Evolutionary conservation across 73 alveolate species (phyloP), one percentile per base, ranked within the genome.

Genomic region (Effrenium voratum): DNA sequence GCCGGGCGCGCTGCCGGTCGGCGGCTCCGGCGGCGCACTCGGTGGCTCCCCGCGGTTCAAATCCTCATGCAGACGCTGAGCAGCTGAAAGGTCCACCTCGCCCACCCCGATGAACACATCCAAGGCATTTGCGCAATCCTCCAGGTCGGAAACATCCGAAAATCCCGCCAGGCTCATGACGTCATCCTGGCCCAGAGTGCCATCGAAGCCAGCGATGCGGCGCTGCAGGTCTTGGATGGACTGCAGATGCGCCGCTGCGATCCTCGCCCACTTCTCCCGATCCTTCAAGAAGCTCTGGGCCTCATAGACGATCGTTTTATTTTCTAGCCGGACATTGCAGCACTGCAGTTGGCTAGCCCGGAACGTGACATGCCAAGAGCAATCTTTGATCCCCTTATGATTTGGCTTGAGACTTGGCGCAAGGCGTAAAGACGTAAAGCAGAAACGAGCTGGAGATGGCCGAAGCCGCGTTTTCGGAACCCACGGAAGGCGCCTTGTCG

Each of bases 221-320:
- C 95, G 30, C 57, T 87, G 95, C 95, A 87, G 68, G 44, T 87
- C 95, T 44, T 63, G 95, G 52, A 87, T 87, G 41, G 83, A 57
- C 44, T 87, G 95, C 68, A 87, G 60, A 68, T 87, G 95, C 6
- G 95, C 95, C 8, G 95, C 95, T 43, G 95, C 68, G 44, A 87
- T 87, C 95, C 95, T 87, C 59, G 83, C 68, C 95, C 81, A 87
- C 43, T 87, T 87, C 95, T 87, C 95, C n/a, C 82, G 95, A 63
- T 87, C 95, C 47, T 83, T 82, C 57, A 87, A 68, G 49, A 87
- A 44, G 55, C 84, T 87, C 83, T 87, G 81, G n/a, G n/a, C n/a
- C n/a, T n/a, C n/a, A n/a, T n/a, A n/a, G n/a, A n/a, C n/a, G n/a
- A n/a, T n/a, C n/a, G n/a, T n/a, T n/a, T n/a, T n/a, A n/a, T n/a